Base-by-base conservation (phyloP, 257 asterid species). In the Salvia rosmarinus region DNA sequence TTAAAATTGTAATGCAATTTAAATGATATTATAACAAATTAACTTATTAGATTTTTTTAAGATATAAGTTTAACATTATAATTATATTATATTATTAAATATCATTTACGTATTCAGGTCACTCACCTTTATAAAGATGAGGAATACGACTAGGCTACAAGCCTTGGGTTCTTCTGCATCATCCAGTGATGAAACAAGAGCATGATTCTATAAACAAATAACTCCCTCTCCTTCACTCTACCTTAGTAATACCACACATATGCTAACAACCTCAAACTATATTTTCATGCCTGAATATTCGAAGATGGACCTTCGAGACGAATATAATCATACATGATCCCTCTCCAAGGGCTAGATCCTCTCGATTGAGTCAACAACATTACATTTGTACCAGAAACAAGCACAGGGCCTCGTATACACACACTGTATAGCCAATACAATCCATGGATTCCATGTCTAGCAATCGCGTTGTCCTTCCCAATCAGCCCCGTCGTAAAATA, bases 361-460 rank as follows among this genome's bases (percentile, higher is more conserved):
- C 85, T 85, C 0, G 89, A 42, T 51, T 88, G 96, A 34, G 72
- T 85, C 61, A 90, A 82, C n/a, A 74, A 87, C 19, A 90, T 78
- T 8, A 73, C 58, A 55, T 92, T 88, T 3, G 51, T 82, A 10
- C 83, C 72, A 2, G 30, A 8, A 8, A 70, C 66, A n/a, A 90
- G 82, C 4, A 39, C 47, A 34, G 67, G 46, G 23, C 82, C 77
- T 13, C 25, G 47, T 57, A 88, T 74, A 14, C 84, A 87, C 42
- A 86, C 64, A 46, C 42, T 78, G 82, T 84, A 85, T 56, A 88
- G 71, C 89, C 97, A 81, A 56, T 88, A 80, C 1, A 90, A 77
- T 34, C 96, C 97, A 56, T 86, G 96, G 16, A 85, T 75, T 4
- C 97, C 96, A 70, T 87, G 94, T 73, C 97, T 84, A 43, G 96